Evolutionary conservation across 768 basidiomycete species (phyloP).

Genomic region (Termitomyces heimii): DNA sequence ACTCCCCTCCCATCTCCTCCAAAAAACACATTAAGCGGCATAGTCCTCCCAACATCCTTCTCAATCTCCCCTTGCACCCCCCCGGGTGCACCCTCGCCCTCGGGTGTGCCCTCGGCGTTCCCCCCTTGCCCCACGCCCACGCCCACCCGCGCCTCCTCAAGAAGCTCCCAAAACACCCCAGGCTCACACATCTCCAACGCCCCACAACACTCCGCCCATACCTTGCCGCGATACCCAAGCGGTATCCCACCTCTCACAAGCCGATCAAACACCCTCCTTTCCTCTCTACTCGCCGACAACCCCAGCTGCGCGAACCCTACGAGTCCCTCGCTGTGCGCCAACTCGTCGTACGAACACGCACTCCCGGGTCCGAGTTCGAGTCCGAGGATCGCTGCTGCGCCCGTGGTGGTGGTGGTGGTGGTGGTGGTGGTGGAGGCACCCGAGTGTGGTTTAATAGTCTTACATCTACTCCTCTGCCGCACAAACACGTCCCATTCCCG

Average conservation of each 20-base stretch:
- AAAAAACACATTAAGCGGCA: slow-evolving; percentile 95
- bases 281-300: slow-evolving; percentile 66
- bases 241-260: slow-evolving; percentile 87
- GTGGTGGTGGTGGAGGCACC: too few species aligned
- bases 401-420: too few species aligned
- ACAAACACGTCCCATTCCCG: slow-evolving; percentile 91
- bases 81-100: slow-evolving; percentile 21
- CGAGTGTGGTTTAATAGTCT: slow-evolving; percentile 24
- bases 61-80: slow-evolving; percentile 78
- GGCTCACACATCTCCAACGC: slow-evolving; percentile 91
- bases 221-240: slow-evolving; percentile 76
- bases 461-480: slow-evolving; percentile 52
- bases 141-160: too few species aligned
- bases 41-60: slow-evolving; percentile 89
- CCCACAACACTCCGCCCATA: slow-evolving; percentile 93
- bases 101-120: slow-evolving; percentile 16
- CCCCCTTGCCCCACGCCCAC: too few species aligned
- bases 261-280: slow-evolving; percentile 72
- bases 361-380: slow-evolving; percentile 64
- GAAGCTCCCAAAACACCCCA: slow-evolving; percentile 80
- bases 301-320: slow-evolving; percentile 92
- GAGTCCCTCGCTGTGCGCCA: slow-evolving; percentile 76
- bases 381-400: slow-evolving; percentile 64
- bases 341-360: slow-evolving; percentile 63
- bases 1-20: slow-evolving; percentile 96